These are phyloP conservation scores for Calonectria pauciramosa DNA, from an alignment of 2,329 filamentous ascomycete species.

Conservation along the genomic window DNA sequence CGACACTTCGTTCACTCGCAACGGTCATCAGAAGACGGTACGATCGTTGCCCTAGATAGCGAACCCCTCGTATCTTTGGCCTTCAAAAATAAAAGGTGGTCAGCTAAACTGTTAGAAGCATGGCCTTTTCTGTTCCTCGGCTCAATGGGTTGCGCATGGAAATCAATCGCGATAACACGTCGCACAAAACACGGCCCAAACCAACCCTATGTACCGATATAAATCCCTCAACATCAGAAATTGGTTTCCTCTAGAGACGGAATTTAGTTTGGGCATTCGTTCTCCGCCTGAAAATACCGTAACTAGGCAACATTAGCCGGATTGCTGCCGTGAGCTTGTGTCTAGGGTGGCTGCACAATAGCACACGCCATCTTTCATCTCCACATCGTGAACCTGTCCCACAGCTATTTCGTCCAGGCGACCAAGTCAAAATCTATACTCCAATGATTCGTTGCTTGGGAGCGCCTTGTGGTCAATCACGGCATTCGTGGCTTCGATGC, in stretches of 20 bases:
- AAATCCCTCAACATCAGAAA: too few relatives aligned
- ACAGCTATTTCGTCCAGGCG: background rate
- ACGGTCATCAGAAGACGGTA: background rate
- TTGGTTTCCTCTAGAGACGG: background rate
- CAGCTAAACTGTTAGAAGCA: background rate
- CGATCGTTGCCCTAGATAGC: background rate
- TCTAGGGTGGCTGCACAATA: constrained; percentile 2
- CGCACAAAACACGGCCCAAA: too few relatives aligned
- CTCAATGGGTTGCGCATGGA: background rate
- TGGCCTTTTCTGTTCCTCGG: background rate
- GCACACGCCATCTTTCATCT: background rate
- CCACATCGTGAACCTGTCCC: background rate
- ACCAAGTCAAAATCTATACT: background rate
- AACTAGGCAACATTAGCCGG: constrained; percentile 17
- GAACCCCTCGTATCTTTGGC: background rate
- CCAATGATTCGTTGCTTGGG: background rate
- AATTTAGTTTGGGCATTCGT: background rate
- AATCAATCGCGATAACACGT: background rate
- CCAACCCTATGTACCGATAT: background rate
- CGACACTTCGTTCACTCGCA: background rate
- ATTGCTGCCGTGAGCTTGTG: background rate
- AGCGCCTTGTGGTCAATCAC: background rate
- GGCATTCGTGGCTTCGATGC: background rate
- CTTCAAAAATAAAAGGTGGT: too few relatives aligned
- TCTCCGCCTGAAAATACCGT: background rate